Conservation (phyloP, 2,329 filamentous ascomycete genomes). For the Aspergillus intermedius region DNA sequence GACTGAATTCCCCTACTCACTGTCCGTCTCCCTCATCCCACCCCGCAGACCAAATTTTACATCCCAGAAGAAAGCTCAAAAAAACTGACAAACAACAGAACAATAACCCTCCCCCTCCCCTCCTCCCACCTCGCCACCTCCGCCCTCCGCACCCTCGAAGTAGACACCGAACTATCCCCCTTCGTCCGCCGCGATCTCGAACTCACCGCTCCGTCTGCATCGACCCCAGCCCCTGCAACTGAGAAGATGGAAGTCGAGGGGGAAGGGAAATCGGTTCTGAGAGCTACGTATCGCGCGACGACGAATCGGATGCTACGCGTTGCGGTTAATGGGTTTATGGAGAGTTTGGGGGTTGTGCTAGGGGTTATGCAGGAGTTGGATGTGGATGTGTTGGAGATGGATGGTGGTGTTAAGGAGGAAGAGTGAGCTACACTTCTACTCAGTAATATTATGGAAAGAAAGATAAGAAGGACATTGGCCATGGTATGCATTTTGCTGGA, state of each 20-base stretch:
- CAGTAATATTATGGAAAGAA: no score
- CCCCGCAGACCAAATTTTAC: conserved; percentile 3
- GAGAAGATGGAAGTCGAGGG: conserved; percentile 11
- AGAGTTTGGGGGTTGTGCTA: conserved; percentile 74
- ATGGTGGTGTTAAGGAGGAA: conserved; percentile 12
- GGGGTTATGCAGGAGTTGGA: conserved; percentile 90
- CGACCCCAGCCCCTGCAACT: background rate
- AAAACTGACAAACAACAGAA: conserved; percentile 42
- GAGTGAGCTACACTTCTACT: conserved; percentile 15
- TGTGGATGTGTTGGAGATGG: conserved; percentile 62
- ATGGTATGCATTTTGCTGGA: background rate
- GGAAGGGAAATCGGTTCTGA: conserved; percentile 51
- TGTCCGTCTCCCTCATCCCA: conserved; percentile 21
- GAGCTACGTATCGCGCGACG: conserved; percentile 73
- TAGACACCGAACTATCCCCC: conserved; percentile 84
- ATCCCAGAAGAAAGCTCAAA: background rate
- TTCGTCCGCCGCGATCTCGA: conserved; percentile 68
- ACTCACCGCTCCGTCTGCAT: conserved; percentile 36
- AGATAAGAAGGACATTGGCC: no score
- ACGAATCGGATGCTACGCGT: conserved; percentile 97
- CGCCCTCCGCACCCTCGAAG: conserved; percentile 67
- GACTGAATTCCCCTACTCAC: conserved; percentile 32
- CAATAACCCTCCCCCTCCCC: conserved; percentile 73
- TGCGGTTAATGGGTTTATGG: conserved; percentile 93
- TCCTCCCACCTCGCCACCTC: conserved; percentile 68